These are phyloP conservation scores for Oropetium thomaeum DNA, from an alignment of 176 grass and related monocot genomes.

Conservation along the genomic window DNA sequence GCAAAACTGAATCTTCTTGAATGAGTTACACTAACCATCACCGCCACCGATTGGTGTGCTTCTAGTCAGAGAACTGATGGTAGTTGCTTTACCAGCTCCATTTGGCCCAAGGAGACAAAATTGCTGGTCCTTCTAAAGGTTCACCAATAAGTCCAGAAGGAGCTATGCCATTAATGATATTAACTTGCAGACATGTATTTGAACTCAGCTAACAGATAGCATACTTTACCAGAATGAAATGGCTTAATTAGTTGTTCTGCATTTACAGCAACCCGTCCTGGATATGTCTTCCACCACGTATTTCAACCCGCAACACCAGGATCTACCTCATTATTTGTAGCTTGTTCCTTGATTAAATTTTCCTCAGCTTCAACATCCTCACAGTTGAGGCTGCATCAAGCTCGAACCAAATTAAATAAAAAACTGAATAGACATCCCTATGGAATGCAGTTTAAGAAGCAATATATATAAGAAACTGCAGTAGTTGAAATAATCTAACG, in stretches of 20 bases:
- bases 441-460: slow-evolving; percentile 34
- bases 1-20: background rate
- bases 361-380: slow-evolving; percentile 91
- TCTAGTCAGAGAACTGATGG: slow-evolving; percentile 87
- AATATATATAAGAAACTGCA: slow-evolving; percentile 6
- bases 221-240: slow-evolving; percentile 95
- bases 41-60: slow-evolving; percentile 88
- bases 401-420: slow-evolving; percentile 68
- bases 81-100: slow-evolving; percentile 96
- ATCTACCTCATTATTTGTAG: slow-evolving; percentile 57
- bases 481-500: slow-evolving; percentile 18
- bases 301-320: slow-evolving; percentile 71
- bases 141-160: slow-evolving; percentile 85
- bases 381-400: slow-evolving; percentile 66
- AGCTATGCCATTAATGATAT: slow-evolving; percentile 16
- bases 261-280: slow-evolving; percentile 83
- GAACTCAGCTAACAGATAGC: background rate
- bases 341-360: slow-evolving; percentile 56
- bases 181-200: background rate
- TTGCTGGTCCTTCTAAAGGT: slow-evolving; percentile 82
- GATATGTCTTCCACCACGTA: slow-evolving; percentile 83
- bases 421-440: slow-evolving; percentile 83
- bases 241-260: slow-evolving; percentile 62
- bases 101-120: slow-evolving; percentile 98
- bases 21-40: slow-evolving; percentile 58